Evolutionary conservation across 345 rosid genomes (phyloP).

Genomic region (Physaria fendleri): DNA sequence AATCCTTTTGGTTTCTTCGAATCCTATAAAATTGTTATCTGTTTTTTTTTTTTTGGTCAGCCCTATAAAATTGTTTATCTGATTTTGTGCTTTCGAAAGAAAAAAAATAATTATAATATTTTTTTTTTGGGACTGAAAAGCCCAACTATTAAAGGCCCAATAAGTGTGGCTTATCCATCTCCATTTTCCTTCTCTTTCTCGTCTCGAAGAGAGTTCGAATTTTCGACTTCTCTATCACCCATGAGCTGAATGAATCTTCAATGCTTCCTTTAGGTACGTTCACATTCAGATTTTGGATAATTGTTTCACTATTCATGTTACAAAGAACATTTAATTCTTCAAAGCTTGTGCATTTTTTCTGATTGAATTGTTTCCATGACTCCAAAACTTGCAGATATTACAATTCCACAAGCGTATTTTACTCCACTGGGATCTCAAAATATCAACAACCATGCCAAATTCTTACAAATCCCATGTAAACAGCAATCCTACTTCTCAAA

Average conservation of each 20-base stretch:
- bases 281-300: background rate
- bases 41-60: background rate
- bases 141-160: background rate
- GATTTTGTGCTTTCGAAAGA: background rate
- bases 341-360: background rate
- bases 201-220: background rate
- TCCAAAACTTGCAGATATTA: slow-evolving; percentile 6
- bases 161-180: slow-evolving; percentile 11
- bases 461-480: background rate
- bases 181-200: background rate
- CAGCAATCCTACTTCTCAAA: background rate
- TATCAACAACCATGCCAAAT: background rate
- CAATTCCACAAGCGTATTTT: background rate
- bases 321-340: background rate
- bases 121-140: background rate
- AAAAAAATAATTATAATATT: background rate
- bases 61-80: background rate
- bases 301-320: background rate
- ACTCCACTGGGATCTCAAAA: background rate
- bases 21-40: too few species aligned
- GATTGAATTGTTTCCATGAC: background rate
- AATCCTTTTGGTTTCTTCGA: background rate
- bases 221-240: background rate
- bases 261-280: slow-evolving; percentile 19
- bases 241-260: background rate